These are phyloP conservation scores for Vaccinium macrocarpon DNA, from an alignment of 148 eudicot genomes.

Conservation along the genomic window DNA sequence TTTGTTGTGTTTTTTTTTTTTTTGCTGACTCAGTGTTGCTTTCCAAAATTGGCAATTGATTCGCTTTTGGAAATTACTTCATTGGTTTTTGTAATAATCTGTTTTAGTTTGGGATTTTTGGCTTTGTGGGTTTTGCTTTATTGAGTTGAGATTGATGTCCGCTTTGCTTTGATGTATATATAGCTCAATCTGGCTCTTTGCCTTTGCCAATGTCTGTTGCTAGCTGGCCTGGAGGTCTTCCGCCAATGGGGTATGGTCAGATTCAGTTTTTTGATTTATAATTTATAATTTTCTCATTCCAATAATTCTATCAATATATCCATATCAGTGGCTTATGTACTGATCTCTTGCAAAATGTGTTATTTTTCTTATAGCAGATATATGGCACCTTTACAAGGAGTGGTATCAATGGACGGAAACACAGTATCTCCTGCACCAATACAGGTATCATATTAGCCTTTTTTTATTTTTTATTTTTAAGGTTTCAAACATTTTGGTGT, in stretches of 20 bases:
- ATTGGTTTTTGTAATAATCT: neutral
- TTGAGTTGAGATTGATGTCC: slow-evolving; percentile 19
- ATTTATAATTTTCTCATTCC: neutral
- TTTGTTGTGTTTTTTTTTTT: neutral
- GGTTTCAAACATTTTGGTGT: neutral
- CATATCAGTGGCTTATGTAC: neutral
- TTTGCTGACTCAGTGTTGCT: neutral
- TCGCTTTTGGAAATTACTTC: neutral
- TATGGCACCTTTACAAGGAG: slow-evolving; percentile 95
- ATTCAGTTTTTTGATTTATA: slow-evolving; percentile 13
- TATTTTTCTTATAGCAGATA: slow-evolving; percentile 47
- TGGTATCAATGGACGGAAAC: slow-evolving; percentile 83
- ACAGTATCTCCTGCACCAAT: slow-evolving; percentile 69
- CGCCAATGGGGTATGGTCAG: slow-evolving; percentile 79
- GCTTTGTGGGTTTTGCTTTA: neutral
- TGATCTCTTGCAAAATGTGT: neutral
- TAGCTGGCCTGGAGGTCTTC: slow-evolving; percentile 86
- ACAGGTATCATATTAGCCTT: slow-evolving; percentile 42
- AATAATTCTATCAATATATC: neutral
- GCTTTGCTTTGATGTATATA: slow-evolving; percentile 7
- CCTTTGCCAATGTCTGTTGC: slow-evolving; percentile 77
- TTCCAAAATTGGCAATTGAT: neutral
- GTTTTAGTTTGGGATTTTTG: neutral
- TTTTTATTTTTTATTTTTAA: neutral
- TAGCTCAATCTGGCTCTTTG: slow-evolving; percentile 64